Conservation (phyloP, 192 early-diverging fungal genomes). For the Umbelopsis ramanniana region DNA sequence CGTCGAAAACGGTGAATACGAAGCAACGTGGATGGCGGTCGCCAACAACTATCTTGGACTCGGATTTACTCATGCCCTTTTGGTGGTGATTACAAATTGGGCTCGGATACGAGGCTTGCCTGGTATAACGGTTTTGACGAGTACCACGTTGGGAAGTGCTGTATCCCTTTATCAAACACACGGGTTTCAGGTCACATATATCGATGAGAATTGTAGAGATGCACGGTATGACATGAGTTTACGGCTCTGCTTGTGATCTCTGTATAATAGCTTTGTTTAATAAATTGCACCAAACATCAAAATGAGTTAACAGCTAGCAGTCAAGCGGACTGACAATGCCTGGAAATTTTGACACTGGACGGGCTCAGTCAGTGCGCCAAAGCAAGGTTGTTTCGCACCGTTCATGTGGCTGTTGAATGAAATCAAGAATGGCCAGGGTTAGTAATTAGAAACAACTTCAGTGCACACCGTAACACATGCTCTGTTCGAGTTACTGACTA, state of each 20-base stretch:
- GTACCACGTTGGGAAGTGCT: not conserved
- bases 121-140: not conserved
- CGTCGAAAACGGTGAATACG: constrained; percentile 1
- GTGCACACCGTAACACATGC: not conserved
- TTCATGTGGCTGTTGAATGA: not conserved
- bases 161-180: not conserved
- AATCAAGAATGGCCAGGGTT: constrained; percentile 2
- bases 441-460: not conserved
- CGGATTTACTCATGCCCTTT: not conserved
- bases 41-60: not conserved
- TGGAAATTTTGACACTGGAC: not conserved
- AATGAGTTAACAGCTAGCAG: not conserved
- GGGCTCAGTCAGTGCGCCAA: not conserved
- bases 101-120: not conserved
- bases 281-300: not conserved
- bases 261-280: not conserved
- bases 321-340: not conserved
- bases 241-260: constrained; percentile 3
- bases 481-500: not conserved
- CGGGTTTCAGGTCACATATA: not conserved
- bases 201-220: not conserved
- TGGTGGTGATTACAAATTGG: not conserved
- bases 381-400: not conserved
- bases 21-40: not conserved
- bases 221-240: not conserved